Evolutionary conservation across 306 rosid species (phyloP).

Genomic region (Fragaria ananassa): DNA sequence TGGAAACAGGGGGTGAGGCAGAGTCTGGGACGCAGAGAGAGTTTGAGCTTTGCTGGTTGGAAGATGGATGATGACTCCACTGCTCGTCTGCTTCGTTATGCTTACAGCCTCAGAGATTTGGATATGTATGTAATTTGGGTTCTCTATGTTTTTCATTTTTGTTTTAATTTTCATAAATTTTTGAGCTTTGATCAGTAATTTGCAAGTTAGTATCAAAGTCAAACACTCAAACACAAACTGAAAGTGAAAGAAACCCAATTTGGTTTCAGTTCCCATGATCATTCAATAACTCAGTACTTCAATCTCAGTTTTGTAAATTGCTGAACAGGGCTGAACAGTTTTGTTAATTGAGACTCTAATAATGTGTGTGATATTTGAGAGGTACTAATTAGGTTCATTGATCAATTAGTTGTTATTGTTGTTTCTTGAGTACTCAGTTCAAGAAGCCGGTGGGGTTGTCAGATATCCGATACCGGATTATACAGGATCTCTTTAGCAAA

Average conservation of each 20-base stretch:
- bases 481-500: slow-evolving; percentile 60
- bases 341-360: not conserved
- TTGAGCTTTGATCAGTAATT: not conserved
- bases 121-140: slow-evolving; percentile 61
- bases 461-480: slow-evolving; percentile 73
- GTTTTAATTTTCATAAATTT: not conserved
- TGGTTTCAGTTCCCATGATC: not conserved
- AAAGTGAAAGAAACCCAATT: not conserved
- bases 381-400: not conserved
- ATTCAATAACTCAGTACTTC: not conserved
- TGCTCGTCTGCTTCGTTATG: slow-evolving; percentile 68
- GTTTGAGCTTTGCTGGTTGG: slow-evolving; percentile 81
- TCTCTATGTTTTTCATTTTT: not conserved
- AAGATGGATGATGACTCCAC: slow-evolving; percentile 91
- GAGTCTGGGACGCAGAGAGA: slow-evolving; percentile 59
- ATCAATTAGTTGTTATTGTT: not conserved
- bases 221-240: not conserved
- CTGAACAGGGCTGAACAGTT: not conserved
- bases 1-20: slow-evolving; percentile 85
- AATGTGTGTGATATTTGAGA: not conserved
- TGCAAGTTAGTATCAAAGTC: not conserved
- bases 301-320: not conserved
- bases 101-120: slow-evolving; percentile 71
- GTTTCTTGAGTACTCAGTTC: slow-evolving; percentile 50
- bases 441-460: slow-evolving; percentile 86